Percentiles rank a stretch among this genome's conserved stretches.
Conservation (phyloP, 257 asterid genomes). For the Lavandula angustifolia region DNA sequence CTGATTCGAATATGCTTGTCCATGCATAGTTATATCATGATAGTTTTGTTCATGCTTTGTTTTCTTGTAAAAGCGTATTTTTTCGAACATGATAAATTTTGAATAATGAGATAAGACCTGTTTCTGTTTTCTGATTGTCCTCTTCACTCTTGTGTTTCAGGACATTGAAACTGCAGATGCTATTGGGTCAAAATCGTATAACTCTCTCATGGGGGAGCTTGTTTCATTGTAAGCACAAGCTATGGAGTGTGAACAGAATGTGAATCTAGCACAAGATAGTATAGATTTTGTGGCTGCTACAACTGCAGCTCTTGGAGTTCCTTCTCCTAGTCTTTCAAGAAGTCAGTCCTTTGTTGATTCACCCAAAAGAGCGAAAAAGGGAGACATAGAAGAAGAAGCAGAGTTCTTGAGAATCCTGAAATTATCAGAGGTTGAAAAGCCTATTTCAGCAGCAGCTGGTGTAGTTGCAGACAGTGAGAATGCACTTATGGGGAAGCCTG, state of each 20-base stretch:
- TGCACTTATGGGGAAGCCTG: constrained; percentile 36
- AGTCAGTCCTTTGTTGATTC: constrained; percentile 64
- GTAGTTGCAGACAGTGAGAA: constrained; percentile 36
- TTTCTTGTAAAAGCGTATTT: background rate
- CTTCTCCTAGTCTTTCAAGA: constrained; percentile 46
- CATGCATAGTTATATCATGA: background rate
- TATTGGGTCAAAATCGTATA: constrained; percentile 87
- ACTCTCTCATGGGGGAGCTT: constrained; percentile 85
- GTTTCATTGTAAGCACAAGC: constrained; percentile 68
- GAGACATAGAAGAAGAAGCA: constrained; percentile 78
- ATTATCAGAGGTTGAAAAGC: constrained; percentile 52
- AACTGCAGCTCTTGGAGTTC: constrained; percentile 88
- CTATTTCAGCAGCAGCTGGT: constrained; percentile 37
- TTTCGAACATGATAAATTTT: background rate
- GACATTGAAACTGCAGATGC: constrained; percentile 74
- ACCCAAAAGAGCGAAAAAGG: constrained; percentile 57
- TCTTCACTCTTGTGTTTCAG: constrained; percentile 41
- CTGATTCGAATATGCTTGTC: background rate
- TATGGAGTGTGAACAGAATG: constrained; percentile 46
- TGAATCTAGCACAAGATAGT: constrained; percentile 50
- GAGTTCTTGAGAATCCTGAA: constrained; percentile 60
- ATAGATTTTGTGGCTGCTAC: constrained; percentile 97
- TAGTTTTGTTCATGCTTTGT: background rate
- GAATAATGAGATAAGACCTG: background rate
- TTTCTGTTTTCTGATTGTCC: constrained; percentile 8